Conservation (phyloP, 2,329 filamentous ascomycete genomes). For the Ambrosiella xylebori region DNA sequence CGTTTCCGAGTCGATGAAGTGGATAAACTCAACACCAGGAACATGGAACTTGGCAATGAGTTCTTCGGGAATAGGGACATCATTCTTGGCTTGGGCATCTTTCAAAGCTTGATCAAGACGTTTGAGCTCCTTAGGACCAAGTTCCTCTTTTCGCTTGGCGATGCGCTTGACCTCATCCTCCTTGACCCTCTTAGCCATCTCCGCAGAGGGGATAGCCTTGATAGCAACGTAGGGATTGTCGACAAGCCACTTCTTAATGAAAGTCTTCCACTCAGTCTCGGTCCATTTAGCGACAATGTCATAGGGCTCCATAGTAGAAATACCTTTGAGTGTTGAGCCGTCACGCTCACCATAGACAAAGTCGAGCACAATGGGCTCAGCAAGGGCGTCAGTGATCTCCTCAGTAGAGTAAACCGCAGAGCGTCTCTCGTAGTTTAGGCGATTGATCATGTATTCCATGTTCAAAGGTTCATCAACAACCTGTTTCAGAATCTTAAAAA, state of each 20-base stretch:
- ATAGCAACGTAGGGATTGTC: constrained; percentile 79
- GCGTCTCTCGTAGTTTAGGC: constrained; percentile 62
- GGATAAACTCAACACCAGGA: constrained; percentile 75
- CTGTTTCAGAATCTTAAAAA: constrained; percentile 69
- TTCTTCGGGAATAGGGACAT: constrained; percentile 65
- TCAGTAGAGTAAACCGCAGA: constrained; percentile 75
- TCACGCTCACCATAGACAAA: constrained; percentile 80
- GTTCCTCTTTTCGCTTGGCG: constrained; percentile 55
- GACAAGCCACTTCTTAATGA: constrained; percentile 66
- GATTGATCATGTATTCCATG: constrained; percentile 79
- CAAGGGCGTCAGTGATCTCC: constrained; percentile 62
- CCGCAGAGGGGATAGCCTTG: constrained; percentile 68
- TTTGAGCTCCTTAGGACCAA: constrained; percentile 70
- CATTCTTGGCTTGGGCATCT: constrained; percentile 72
- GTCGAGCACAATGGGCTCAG: constrained; percentile 73
- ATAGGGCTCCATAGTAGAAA: constrained; percentile 40
- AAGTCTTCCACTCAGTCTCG: constrained; percentile 68
- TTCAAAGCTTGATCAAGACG: constrained; percentile 60
- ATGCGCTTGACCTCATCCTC: constrained; percentile 63
- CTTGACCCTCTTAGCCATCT: constrained; percentile 67
- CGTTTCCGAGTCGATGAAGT: constrained; percentile 79
- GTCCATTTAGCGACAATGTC: constrained; percentile 63
- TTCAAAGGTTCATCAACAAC: constrained; percentile 68
- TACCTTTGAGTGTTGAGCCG: constrained; percentile 52
- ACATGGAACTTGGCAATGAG: constrained; percentile 71